Evolutionary conservation across 306 rosid genomes (phyloP), one percentile per base, ranked within the genome.

Genomic region (Pterocarpus macrocarpus): DNA sequence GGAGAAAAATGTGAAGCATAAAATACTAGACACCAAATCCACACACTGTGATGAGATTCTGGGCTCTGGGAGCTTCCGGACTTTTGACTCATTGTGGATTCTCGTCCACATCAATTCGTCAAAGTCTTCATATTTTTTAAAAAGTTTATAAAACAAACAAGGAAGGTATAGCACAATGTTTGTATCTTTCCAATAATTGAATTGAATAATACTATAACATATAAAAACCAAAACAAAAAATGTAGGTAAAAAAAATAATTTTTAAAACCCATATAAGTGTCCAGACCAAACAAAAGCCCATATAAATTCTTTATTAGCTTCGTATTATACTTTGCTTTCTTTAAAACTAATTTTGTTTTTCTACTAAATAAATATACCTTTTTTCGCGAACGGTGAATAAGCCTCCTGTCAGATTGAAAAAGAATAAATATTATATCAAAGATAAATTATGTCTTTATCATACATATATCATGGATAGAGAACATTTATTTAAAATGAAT

Each of bases 61-160:
- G 28, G 67, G 66, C 22, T 77, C 82, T 32, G 39, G 69, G 69
- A 15, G 1, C 69, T 78, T 78, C 82, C 12, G 3, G 30, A 39
- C 58, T 53, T 22, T 77, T 67, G 82, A 78, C 75, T 55, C 75
- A 5, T 2, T 32, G 17, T 11, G 12, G 66, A 66, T n/a, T 66
- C 67, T 68, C 45, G 32, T 78, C 76, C 32, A 28, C 3, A 28
- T 39, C 43, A 41, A 53, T 32, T 55, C 16, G 64, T 76, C 81
- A 50, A 76, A 11, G 52, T 71, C 33, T 3, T 53, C 36, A 4
- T 33, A 3, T 15, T 43, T 35, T 34, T 57, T n/a, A 5, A 4
- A 5, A 62, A 32, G 3, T 30, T 15, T 44, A 41, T 39, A 7
- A 13, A 56, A 17, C 10, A 34, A 35, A 67, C 6, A 30, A 61